Evolutionary conservation across 208 protist genomes (phyloP).

Genomic region (Zelonia costaricensis): DNA sequence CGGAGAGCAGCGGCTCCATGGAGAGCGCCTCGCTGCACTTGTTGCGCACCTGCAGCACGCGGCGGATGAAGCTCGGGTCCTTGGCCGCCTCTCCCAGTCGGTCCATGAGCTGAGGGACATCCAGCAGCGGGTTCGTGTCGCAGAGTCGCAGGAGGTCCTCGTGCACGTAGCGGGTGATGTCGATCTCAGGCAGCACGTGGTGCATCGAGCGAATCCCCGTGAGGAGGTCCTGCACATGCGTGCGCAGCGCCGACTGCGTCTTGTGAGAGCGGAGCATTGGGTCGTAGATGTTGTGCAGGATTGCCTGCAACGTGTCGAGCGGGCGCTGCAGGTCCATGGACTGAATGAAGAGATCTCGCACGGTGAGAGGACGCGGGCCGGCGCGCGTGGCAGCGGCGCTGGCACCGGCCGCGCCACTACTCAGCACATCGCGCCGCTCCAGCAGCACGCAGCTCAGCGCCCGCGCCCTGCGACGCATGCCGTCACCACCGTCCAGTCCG

Average conservation of each 20-base stretch:
- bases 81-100: constrained; percentile 56
- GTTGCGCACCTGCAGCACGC: constrained; percentile 65
- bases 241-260: constrained; percentile 45
- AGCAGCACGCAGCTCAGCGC: constrained; percentile 32
- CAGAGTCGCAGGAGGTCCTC: constrained; percentile 76
- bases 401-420: too few relatives aligned
- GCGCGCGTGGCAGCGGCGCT: too few relatives aligned
- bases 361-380: constrained; percentile 19
- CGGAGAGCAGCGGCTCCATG: constrained; percentile 46
- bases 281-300: constrained; percentile 76
- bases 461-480: constrained; percentile 1
- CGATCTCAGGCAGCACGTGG: constrained; percentile 57
- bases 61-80: constrained; percentile 63
- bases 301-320: constrained; percentile 54
- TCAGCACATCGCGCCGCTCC: constrained; percentile 8
- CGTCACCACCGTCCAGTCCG: not conserved
- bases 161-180: constrained; percentile 72
- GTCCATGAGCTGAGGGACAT: constrained; percentile 73
- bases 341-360: constrained; percentile 66
- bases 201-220: constrained; percentile 62
- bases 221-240: constrained; percentile 75
- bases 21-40: constrained; percentile 56
- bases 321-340: constrained; percentile 63
- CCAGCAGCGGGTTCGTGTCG: constrained; percentile 51
- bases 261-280: constrained; percentile 51